A percentile compares a stretch with the other conserved stretches of the same genome.
phyloP scores from a whole-genome alignment of 192 early-diverging fungal genomes.

The Geranomyces variabilis region DNA sequence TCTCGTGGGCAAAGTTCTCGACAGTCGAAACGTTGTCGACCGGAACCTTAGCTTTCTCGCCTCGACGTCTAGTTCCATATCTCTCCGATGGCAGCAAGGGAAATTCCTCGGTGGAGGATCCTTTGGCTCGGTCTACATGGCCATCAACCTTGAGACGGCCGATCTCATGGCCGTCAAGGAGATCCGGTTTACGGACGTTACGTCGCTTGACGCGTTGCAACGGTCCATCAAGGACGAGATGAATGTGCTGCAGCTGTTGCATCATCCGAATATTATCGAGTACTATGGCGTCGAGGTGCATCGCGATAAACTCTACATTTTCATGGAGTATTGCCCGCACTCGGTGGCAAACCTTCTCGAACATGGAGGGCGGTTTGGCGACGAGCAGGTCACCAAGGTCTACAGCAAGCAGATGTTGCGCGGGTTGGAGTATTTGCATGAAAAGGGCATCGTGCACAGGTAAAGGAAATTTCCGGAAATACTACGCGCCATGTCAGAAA shows the following conservation, averaged over 20 bases:
- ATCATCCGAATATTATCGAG: slow-evolving; percentile 87
- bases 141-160: slow-evolving; percentile 79
- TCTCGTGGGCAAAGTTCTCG: slow-evolving; percentile 77
- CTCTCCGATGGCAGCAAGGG: slow-evolving; percentile 85
- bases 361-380: slow-evolving; percentile 72
- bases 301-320: slow-evolving; percentile 69
- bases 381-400: slow-evolving; percentile 70
- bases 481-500: too few species aligned
- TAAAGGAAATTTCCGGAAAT: slow-evolving; percentile 2
- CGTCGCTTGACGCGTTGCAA: slow-evolving; percentile 60
- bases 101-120: slow-evolving; percentile 84
- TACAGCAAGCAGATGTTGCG: slow-evolving; percentile 83
- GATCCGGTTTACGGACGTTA: slow-evolving; percentile 79
- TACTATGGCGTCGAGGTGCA: slow-evolving; percentile 93
- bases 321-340: slow-evolving; percentile 90
- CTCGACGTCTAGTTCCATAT: slow-evolving; percentile 75
- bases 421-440: slow-evolving; percentile 84
- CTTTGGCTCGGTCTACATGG: slow-evolving; percentile 82
- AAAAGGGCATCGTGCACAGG: slow-evolving; percentile 83
- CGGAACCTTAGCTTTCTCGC: slow-evolving; percentile 77
- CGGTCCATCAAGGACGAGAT: slow-evolving; percentile 87
- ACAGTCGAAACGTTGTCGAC: slow-evolving; percentile 75
- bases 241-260: slow-evolving; percentile 86
- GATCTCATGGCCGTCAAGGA: slow-evolving; percentile 93
- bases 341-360: slow-evolving; percentile 76